phyloP scores from a whole-genome alignment of 495 filamentous ascomycete genomes.

The Chaetomium fimeti region DNA sequence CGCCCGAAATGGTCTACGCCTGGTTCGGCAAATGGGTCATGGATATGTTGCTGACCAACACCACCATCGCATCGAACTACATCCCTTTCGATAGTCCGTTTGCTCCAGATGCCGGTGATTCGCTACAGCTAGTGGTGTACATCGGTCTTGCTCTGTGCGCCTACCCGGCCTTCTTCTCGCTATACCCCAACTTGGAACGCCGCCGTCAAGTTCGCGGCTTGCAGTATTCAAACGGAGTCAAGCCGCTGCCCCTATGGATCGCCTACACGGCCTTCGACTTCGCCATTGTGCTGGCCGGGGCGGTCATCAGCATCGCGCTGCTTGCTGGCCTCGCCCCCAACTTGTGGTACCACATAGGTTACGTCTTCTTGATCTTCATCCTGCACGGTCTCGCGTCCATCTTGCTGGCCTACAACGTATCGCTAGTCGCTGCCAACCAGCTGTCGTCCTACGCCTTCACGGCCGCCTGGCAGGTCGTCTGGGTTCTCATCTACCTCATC shows the following conservation, averaged over 20 bases:
- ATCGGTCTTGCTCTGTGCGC: conserved; percentile 71
- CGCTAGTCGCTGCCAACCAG: conserved; percentile 54
- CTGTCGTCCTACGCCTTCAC: conserved; percentile 54
- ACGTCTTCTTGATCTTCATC: conserved; percentile 71
- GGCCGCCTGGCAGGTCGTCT: conserved; percentile 66
- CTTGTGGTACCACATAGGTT: conserved; percentile 72
- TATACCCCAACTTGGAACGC: conserved; percentile 81
- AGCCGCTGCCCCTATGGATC: conserved; percentile 69
- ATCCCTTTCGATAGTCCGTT: conserved; percentile 69
- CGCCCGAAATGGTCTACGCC: conserved; percentile 45
- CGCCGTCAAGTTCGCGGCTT: conserved; percentile 73
- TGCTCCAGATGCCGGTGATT: conserved; percentile 60
- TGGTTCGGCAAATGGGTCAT: conserved; percentile 72
- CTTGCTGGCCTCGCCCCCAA: conserved; percentile 55
- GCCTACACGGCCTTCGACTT: conserved; percentile 81
- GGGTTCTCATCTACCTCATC: conserved; percentile 79
- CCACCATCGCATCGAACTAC: conserved; percentile 64
- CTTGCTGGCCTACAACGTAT: conserved; percentile 69
- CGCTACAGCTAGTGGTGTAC: conserved; percentile 77
- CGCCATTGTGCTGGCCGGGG: conserved; percentile 57
- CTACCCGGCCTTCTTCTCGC: conserved; percentile 79
- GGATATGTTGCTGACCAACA: conserved; percentile 62
- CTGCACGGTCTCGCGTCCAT: conserved; percentile 72
- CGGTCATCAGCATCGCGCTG: conserved; percentile 59
- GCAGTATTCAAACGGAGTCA: conserved; percentile 83